Base-by-base conservation (phyloP, 2,329 filamentous ascomycete species). In the Aspergillus unguis region DNA sequence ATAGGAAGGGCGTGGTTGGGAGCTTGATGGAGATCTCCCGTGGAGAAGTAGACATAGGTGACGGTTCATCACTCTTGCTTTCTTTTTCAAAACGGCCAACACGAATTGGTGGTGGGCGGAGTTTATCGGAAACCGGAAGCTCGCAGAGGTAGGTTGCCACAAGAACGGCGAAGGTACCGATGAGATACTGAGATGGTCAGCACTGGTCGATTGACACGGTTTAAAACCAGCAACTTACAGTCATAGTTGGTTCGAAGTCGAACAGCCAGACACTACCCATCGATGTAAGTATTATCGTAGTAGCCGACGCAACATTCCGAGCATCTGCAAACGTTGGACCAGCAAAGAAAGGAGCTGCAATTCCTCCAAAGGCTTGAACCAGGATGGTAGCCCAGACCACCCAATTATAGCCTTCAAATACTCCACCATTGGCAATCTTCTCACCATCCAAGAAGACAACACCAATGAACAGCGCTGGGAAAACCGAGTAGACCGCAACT, bases 371-470 rank as follows among this genome's bases (percentile, higher is more conserved):
- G 0, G 92, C 88, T 69, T 99, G 94, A 54, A 94, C 81, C 5
- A 85, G 67, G 61, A 97, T 88, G 4, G 91, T 88, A 4, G 84
- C 79, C 91, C 92, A 96, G 3, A 97, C 92, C 23, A 92, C 80
- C 79, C 84, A 87, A 68, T 95, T 96, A 74, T 97, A 99, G 2
- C 94, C 94, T 52, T 88, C 87, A 62, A 99, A 97, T 72, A 97
- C 95, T 9, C 94, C 94, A 57, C 89, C 85, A 69, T 87, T 84
- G 27, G 86, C 81, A 58, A 99, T 91, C 37, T 88, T 86, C 55
- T 85, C 83, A 27, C 92, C 94, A 61, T 99, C 94, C 58, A 90
- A 88, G 74, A 89, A 88, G 2, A 95, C 74, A 5, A 97, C 86
- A 1, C 92, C 94, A 48, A 95, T 80, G 52, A 97, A 84, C 0